A percentile compares a stretch with the other conserved stretches of the same genome.
Conservation (phyloP, 495 filamentous ascomycete genomes). For the Hypoxylon cercidicola region DNA sequence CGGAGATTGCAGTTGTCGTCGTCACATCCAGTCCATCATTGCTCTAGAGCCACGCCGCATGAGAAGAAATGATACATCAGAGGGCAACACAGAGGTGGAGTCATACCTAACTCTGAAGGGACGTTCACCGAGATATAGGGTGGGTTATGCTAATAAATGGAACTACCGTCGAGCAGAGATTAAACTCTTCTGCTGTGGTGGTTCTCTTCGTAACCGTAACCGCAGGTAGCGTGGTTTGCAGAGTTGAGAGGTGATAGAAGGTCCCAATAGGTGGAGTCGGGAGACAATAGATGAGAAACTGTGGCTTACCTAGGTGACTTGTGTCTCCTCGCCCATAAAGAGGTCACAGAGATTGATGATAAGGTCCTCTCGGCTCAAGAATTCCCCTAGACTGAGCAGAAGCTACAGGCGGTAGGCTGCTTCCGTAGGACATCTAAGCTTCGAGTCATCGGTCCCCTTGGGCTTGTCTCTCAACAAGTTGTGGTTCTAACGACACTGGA, state of each 20-base stretch:
- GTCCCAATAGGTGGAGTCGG: slow-evolving; percentile 2
- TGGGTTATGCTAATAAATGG: slow-evolving; percentile 6
- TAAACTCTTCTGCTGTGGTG: slow-evolving; percentile 4
- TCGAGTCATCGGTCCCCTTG: slow-evolving; percentile 46
- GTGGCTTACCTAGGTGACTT: slow-evolving; percentile 16
- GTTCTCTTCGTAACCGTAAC: slow-evolving; percentile 11
- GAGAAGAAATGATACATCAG: slow-evolving; percentile 48
- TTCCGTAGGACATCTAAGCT: slow-evolving; percentile 38
- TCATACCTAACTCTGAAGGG: slow-evolving; percentile 33
- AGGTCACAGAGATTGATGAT: slow-evolving; percentile 6
- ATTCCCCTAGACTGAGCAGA: slow-evolving; percentile 6
- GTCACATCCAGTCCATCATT: slow-evolving; percentile 49
- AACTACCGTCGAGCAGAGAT: slow-evolving; percentile 12
- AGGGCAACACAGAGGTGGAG: slow-evolving; percentile 47
- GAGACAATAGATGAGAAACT: slow-evolving; percentile 11
- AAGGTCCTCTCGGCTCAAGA: slow-evolving; percentile 12
- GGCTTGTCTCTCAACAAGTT: slow-evolving; percentile 35
- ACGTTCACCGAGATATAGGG: slow-evolving; percentile 13
- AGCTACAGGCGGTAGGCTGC: slow-evolving; percentile 33
- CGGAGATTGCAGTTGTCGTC: slow-evolving; percentile 53
- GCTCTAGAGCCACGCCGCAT: slow-evolving; percentile 46
- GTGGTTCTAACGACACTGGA: slow-evolving; percentile 41
- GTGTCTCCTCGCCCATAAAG: slow-evolving; percentile 5
- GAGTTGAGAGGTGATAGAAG: slow-evolving; percentile 5
- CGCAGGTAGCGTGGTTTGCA: slow-evolving; percentile 12